Evolutionary conservation across 108 stramenopile genomes (phyloP).

Genomic region (Aurantiochytrium sp.): DNA sequence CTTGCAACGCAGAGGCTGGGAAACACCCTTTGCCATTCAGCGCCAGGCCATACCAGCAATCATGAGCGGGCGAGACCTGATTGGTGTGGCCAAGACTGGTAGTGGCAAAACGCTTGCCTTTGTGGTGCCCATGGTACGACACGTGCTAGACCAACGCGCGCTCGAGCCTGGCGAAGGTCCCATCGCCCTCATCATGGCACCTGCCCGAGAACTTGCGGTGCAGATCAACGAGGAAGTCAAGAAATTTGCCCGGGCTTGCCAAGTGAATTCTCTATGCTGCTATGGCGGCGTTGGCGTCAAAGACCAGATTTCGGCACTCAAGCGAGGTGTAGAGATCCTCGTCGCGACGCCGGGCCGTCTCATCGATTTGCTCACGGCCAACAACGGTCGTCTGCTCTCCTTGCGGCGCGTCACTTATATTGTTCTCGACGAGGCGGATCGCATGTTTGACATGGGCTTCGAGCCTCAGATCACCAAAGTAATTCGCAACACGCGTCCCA

Average conservation of each 20-base stretch:
- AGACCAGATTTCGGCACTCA: slow-evolving; percentile 92
- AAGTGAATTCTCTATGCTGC: slow-evolving; percentile 55
- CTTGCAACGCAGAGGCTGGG: slow-evolving; percentile 47
- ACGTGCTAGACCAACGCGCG: slow-evolving; percentile 85
- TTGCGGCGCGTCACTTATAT: slow-evolving; percentile 84
- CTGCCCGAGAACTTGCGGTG: slow-evolving; percentile 88
- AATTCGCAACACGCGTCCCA: slow-evolving; percentile 78
- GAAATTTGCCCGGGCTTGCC: slow-evolving; percentile 37
- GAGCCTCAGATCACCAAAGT: slow-evolving; percentile 92
- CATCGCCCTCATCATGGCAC: slow-evolving; percentile 87
- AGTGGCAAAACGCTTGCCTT: slow-evolving; percentile 93
- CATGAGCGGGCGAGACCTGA: slow-evolving; percentile 95
- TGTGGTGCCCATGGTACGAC: slow-evolving; percentile 82
- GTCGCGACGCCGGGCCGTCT: slow-evolving; percentile 94
- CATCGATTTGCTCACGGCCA: slow-evolving; percentile 98
- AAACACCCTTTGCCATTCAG: slow-evolving; percentile 87
- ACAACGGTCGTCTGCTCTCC: slow-evolving; percentile 74
- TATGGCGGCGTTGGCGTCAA: slow-evolving; percentile 95
- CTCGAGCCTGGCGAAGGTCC: slow-evolving; percentile 84
- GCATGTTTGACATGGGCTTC: slow-evolving; percentile 99
- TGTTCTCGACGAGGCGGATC: slow-evolving; percentile 95
- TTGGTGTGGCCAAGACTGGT: slow-evolving; percentile 98
- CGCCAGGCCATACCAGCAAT: slow-evolving; percentile 92
- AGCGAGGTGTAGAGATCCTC: slow-evolving; percentile 88
- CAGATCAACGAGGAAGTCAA: slow-evolving; percentile 80